A percentile compares a stretch with the other conserved stretches of the same genome.
Conservation (phyloP, 306 rosid species). For the Cicer chorassanicum region DNA sequence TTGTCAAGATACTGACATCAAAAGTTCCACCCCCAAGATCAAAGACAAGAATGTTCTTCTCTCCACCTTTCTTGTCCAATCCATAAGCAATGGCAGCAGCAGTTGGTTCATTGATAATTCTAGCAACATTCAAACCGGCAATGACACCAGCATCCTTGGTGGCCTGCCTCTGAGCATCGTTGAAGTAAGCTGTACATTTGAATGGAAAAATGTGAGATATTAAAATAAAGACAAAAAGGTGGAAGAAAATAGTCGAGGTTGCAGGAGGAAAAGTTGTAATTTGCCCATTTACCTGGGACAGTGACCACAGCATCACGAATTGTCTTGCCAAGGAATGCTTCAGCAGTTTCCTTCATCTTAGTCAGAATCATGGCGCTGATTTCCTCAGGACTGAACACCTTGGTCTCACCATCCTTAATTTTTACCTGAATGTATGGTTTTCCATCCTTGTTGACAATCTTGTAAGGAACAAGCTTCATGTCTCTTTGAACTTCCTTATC, state of each 20-base stretch:
- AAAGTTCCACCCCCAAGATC: conserved; percentile 99
- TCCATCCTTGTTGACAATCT: conserved; percentile 97
- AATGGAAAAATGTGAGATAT: conserved; percentile 6
- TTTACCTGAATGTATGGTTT: conserved; percentile 90
- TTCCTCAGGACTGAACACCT: conserved; percentile 99
- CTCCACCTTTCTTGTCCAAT: conserved; percentile 97
- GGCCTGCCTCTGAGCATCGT: conserved; percentile 99
- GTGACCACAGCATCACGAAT: conserved; percentile 91
- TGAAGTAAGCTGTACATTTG: conserved; percentile 79
- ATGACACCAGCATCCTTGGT: conserved; percentile 98
- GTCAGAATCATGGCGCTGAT: conserved; percentile 84
- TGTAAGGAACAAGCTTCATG: conserved; percentile 84
- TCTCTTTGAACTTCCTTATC: conserved; percentile 93
- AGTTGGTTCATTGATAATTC: conserved; percentile 96
- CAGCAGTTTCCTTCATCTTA: conserved; percentile 99
- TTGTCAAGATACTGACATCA: conserved; percentile 98
- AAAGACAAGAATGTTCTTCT: conserved; percentile 97
- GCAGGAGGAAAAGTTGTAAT: neutral
- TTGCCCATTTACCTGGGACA: conserved; percentile 73
- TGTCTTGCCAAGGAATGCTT: conserved; percentile 94
- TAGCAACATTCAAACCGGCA: conserved; percentile 94
- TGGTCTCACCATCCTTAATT: conserved; percentile 88
- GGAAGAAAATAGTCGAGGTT: neutral
- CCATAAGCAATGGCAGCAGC: conserved; percentile 99
- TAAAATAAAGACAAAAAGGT: neutral